A percentile compares a stretch with the other conserved stretches of the same genome.
phyloP scores from a whole-genome alignment of 352 stramenopile species.

The Globisporangium cylindrosporum region DNA sequence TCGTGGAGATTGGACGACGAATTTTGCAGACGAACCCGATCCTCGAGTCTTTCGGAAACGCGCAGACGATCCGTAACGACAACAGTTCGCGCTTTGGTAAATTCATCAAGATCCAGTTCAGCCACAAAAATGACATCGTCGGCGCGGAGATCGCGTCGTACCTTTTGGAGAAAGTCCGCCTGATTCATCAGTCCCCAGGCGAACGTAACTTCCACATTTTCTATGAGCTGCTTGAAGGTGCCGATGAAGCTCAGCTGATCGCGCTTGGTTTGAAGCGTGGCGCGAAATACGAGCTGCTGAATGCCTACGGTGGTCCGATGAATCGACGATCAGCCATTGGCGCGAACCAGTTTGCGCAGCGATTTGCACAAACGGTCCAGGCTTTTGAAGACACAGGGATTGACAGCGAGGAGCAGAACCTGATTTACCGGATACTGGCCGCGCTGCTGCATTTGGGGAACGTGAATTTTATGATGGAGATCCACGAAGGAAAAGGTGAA shows the following conservation, averaged over 20 bases:
- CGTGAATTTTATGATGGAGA: constrained; percentile 76
- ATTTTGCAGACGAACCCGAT: constrained; percentile 97
- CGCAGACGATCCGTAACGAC: constrained; percentile 95
- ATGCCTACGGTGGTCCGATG: constrained; percentile 69
- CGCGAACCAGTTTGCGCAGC: constrained; percentile 47
- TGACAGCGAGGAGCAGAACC: constrained; percentile 31
- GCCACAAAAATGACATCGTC: constrained; percentile 73
- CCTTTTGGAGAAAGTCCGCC: constrained; percentile 95
- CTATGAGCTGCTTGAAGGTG: constrained; percentile 92
- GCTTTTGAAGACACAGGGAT: constrained; percentile 80
- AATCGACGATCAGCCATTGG: constrained; percentile 27
- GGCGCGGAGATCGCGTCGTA: constrained; percentile 95
- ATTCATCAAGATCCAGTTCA: constrained; percentile 95
- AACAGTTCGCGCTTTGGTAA: constrained; percentile 96
- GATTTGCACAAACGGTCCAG: constrained; percentile 66
- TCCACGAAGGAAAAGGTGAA: constrained; percentile 12
- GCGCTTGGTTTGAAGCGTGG: constrained; percentile 57
- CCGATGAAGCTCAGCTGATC: constrained; percentile 55
- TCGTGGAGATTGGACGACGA: constrained; percentile 75
- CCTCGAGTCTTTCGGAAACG: constrained; percentile 97
- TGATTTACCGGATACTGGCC: constrained; percentile 78
- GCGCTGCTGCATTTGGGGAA: constrained; percentile 96
- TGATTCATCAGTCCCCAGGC: constrained; percentile 90
- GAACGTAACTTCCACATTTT: constrained; percentile 97
- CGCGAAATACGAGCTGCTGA: constrained; percentile 87